Base-by-base conservation (phyloP, 306 rosid species). In the Gleditsia sinensis region DNA sequence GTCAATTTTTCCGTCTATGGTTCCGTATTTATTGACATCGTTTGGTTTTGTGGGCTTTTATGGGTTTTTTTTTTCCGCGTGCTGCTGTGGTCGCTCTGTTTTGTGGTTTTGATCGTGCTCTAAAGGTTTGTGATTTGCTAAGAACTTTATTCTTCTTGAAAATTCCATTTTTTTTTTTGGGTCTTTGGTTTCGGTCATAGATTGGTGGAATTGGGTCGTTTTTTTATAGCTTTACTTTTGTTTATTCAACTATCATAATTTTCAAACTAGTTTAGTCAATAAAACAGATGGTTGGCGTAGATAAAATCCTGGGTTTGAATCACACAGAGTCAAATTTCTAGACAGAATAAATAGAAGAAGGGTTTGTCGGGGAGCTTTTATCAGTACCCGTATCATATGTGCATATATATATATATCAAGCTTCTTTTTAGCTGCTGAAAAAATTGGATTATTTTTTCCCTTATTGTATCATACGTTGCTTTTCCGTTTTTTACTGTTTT, bases 111-210 rank as follows among this genome's bases (percentile, higher is more conserved):
- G 71, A 76, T 76, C 66, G 48, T 71, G 64, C 40, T 80, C 49
- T 72, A 13, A 45, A 71, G 50, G 69, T 11, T 57, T 37, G 17
- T 72, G 27, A 30, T 78, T 30, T 0, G 12, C n/a, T 36, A 63
- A 6, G 4, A 37, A 37, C 33, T 68, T 33, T 61, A 16, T 45
- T 67, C 61, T 53, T 55, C 16, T 34, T 48, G 24, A 43, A 24
- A 64, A n/a, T 46, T 46, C 0, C 21, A 65, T 3, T 28, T 27
- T 56, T 19, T 69, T 83, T 54, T 43, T 6, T 24, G 28, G 70
- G 75, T 84, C 83, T 17, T 62, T 11, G 84, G 83, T 71, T 46
- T 78, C 69, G 82, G 71, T 71, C 75, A 24, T 74, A n/a, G 49
- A 49, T 55, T 9, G 24, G 20, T 77, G 81, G 74, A 75, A 79